phyloP scores from a whole-genome alignment of 352 stramenopile species.

The Phytophthora pisi region DNA sequence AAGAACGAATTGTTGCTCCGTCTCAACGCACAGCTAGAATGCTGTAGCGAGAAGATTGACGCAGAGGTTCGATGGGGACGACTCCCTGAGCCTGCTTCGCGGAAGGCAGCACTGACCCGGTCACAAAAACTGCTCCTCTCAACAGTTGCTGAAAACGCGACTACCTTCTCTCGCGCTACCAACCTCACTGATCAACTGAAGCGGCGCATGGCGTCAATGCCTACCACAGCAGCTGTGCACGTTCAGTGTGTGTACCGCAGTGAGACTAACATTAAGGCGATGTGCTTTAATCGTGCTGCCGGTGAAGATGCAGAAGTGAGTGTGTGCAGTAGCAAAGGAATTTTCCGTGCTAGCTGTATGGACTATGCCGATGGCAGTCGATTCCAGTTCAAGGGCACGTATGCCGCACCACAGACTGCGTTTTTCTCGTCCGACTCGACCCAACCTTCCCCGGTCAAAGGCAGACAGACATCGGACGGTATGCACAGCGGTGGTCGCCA shows the following conservation, averaged over 20 bases:
- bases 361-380: constrained; percentile 74
- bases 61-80: constrained; percentile 75
- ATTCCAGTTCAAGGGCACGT: constrained; percentile 87
- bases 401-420: constrained; percentile 52
- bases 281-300: constrained; percentile 78
- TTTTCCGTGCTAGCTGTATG: constrained; percentile 66
- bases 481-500: constrained; percentile 22
- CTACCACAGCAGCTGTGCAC: constrained; percentile 40
- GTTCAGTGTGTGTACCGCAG: constrained; percentile 78
- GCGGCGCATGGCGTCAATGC: constrained; percentile 50
- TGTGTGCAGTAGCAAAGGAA: constrained; percentile 77
- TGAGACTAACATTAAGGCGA: constrained; percentile 83
- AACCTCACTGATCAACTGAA: constrained; percentile 70
- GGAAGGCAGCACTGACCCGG: constrained; percentile 64
- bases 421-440: constrained; percentile 42
- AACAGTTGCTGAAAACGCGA: constrained; percentile 41
- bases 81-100: constrained; percentile 65
- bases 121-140: constrained; percentile 73
- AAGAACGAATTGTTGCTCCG: constrained; percentile 79
- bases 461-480: constrained; percentile 19
- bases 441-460: constrained; percentile 32
- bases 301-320: constrained; percentile 68
- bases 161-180: constrained; percentile 38
- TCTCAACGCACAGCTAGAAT: constrained; percentile 70
- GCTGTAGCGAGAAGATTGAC: constrained; percentile 78